Percentiles rank a stretch among this genome's conserved stretches.
These are phyloP conservation scores for Besnoitia besnoiti DNA, from an alignment of 169 alveolate species.

Conservation along the genomic window DNA sequence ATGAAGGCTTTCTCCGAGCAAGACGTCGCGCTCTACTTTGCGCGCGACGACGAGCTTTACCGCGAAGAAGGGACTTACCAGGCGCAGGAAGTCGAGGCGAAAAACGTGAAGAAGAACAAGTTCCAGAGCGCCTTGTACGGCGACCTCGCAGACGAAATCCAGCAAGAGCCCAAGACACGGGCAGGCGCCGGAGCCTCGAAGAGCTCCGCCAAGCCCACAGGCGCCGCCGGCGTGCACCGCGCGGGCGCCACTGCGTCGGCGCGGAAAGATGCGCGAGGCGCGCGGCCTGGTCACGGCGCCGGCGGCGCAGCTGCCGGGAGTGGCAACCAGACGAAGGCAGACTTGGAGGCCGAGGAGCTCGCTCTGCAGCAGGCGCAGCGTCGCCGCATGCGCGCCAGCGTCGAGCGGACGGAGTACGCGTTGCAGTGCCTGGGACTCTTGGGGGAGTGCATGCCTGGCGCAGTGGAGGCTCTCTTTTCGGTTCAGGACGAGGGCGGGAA, in stretches of 20 bases:
- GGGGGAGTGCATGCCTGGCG: background rate
- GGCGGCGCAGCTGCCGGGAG: background rate
- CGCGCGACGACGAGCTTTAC: conserved; percentile 25
- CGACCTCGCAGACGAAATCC: conserved; percentile 13
- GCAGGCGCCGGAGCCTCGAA: no score
- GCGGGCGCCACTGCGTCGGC: conserved; percentile 18
- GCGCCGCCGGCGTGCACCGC: background rate
- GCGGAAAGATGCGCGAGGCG: background rate
- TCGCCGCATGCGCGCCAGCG: background rate
- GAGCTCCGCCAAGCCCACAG: background rate
- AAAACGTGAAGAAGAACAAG: conserved; percentile 30
- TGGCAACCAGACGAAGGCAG: conserved; percentile 15
- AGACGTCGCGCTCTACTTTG: conserved; percentile 38
- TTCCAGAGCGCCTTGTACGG: conserved; percentile 33
- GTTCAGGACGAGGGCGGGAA: background rate
- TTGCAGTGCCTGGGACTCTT: background rate
- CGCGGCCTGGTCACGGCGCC: background rate
- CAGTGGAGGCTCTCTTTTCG: background rate
- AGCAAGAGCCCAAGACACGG: no score
- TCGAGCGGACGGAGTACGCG: background rate
- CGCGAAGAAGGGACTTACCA: conserved; percentile 27
- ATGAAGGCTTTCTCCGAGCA: background rate
- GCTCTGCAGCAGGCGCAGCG: background rate
- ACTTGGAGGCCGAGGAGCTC: conserved; percentile 15
- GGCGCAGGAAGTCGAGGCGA: conserved; percentile 31